A percentile compares a stretch with the other conserved stretches of the same genome.
phyloP scores from a whole-genome alignment of 1,284 basidiomycete genomes.

The Ganoderma multipileum region DNA sequence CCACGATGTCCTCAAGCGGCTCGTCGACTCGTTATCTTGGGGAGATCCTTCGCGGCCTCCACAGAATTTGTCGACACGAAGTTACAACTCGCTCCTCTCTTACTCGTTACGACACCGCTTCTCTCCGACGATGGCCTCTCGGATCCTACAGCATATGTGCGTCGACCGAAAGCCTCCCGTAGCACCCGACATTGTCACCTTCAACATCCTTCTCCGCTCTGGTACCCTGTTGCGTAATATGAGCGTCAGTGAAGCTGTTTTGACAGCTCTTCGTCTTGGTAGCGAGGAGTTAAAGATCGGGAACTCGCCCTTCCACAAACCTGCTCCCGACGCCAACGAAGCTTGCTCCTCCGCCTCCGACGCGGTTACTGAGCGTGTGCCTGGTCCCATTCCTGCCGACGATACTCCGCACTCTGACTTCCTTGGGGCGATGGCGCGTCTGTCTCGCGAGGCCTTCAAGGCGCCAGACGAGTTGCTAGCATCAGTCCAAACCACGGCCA shows the following conservation, averaged over 20 bases:
- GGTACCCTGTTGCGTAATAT: conserved; percentile 58
- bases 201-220: conserved; percentile 64
- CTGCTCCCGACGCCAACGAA: background rate
- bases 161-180: conserved; percentile 46
- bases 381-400: background rate
- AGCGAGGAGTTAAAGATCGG: conserved; percentile 8
- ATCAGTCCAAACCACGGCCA: conserved; percentile 20
- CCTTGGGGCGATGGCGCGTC: conserved; percentile 11
- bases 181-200: conserved; percentile 54
- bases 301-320: conserved; percentile 6
- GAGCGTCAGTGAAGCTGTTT: conserved; percentile 46
- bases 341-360: background rate
- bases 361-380: background rate
- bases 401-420: conserved; percentile 11
- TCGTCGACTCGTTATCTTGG: conserved; percentile 44
- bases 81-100: conserved; percentile 69
- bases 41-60: conserved; percentile 8
- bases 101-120: conserved; percentile 69
- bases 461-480: conserved; percentile 24
- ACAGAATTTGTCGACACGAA: conserved; percentile 48
- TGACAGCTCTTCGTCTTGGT: conserved; percentile 28
- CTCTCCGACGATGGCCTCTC: conserved; percentile 53
- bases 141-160: conserved; percentile 63
- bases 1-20: conserved; percentile 57
- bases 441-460: conserved; percentile 19